A percentile compares a stretch with the other conserved stretches of the same genome.
Evolutionary conservation across 2,329 filamentous ascomycete genomes (phyloP).

Genomic region (Ophiostoma fasciatum): DNA sequence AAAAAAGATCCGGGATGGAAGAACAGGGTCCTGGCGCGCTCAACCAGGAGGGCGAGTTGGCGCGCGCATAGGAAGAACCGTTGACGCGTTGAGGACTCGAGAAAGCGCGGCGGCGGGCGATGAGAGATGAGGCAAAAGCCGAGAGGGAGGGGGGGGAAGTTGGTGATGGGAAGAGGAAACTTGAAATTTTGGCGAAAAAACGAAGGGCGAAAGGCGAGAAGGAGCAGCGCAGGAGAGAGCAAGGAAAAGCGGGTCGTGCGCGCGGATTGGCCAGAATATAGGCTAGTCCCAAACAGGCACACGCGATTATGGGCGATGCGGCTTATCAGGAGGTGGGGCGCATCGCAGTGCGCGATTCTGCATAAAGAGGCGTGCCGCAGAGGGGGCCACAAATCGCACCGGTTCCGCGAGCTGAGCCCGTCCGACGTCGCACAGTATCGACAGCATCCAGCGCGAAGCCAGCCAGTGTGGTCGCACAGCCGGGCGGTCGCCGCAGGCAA

Average conservation of each 20-base stretch:
- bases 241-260: constrained; percentile 1
- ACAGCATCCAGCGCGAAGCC: too few species aligned
- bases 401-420: too few species aligned
- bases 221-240: not conserved
- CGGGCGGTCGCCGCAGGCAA: too few species aligned
- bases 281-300: constrained; percentile 4
- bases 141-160: not conserved
- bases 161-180: constrained; percentile 3
- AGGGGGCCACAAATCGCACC: too few species aligned
- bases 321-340: constrained; percentile 8
- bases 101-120: constrained; percentile 1
- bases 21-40: constrained; percentile 7
- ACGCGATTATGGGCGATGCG: constrained; percentile 3
- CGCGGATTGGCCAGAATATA: constrained; percentile 1
- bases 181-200: constrained; percentile 10
- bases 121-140: constrained; percentile 7
- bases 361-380: too few species aligned
- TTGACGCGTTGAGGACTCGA: not conserved
- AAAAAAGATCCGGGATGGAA: not conserved
- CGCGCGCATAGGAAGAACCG: constrained; percentile 4
- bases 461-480: too few species aligned
- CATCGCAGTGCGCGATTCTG: not conserved
- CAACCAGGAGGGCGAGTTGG: constrained; percentile 7
- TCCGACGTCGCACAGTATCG: too few species aligned
- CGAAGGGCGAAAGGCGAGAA: constrained; percentile 5